A percentile compares a stretch with the other conserved stretches of the same genome.
Conservation (phyloP, 1,139 yeast genomes). For the Geotrichum aggregatum region DNA sequence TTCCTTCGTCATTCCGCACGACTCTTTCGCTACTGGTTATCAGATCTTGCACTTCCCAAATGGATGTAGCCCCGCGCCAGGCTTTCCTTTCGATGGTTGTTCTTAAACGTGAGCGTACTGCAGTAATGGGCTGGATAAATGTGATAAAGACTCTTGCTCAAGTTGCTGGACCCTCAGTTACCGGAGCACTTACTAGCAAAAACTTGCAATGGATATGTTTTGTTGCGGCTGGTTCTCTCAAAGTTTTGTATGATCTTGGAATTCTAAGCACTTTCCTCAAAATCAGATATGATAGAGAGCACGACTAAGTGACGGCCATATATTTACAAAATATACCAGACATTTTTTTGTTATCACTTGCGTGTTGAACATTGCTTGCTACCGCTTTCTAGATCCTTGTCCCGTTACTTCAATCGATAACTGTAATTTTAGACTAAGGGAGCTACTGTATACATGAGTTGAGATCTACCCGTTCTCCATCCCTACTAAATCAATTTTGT, state of each 20-base stretch:
- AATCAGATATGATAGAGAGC: conserved; percentile 15
- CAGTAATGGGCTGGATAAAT: conserved; percentile 79
- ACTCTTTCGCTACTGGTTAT: conserved; percentile 41
- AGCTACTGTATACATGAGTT: neutral
- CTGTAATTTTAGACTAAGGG: too few species aligned
- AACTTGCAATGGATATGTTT: conserved; percentile 55
- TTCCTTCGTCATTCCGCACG: conserved; percentile 32
- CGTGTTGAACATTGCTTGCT: too few species aligned
- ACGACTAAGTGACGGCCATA: conserved; percentile 4
- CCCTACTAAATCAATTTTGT: too few species aligned
- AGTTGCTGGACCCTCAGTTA: conserved; percentile 72
- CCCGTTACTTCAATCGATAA: too few species aligned
- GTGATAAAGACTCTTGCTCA: conserved; percentile 82
- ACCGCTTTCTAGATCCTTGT: too few species aligned
- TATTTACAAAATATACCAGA: neutral
- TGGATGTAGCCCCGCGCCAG: conserved; percentile 92
- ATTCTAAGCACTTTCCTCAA: conserved; percentile 25
- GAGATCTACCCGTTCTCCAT: too few species aligned
- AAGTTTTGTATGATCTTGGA: conserved; percentile 35
- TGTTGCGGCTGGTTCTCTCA: conserved; percentile 57
- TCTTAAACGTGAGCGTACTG: conserved; percentile 60
- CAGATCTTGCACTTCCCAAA: conserved; percentile 58
- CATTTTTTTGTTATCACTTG: too few species aligned
- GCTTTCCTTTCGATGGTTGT: conserved; percentile 67
- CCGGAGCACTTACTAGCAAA: conserved; percentile 64